A percentile compares a stretch with the other conserved stretches of the same genome.
Evolutionary conservation across 2,329 filamentous ascomycete genomes (phyloP).

Genomic region (Phoma sp.): DNA sequence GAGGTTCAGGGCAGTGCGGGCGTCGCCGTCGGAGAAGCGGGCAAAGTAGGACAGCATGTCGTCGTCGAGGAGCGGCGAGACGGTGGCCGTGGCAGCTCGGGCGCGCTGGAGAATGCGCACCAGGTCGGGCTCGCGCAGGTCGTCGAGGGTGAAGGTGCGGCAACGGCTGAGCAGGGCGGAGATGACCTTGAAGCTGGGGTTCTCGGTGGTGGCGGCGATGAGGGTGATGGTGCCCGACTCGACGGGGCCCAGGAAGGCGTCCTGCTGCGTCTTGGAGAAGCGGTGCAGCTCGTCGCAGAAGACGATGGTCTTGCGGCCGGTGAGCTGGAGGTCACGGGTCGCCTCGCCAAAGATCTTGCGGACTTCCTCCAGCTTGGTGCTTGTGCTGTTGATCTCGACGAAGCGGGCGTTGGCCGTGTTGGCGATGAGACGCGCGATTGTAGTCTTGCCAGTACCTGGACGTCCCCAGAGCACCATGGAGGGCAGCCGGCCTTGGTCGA

Average conservation of each 20-base stretch:
- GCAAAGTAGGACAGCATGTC: conserved; percentile 83
- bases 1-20: conserved; percentile 88
- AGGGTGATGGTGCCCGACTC: conserved; percentile 89
- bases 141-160: conserved; percentile 83
- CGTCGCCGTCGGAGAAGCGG: conserved; percentile 88
- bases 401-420: conserved; percentile 82
- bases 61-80: conserved; percentile 71
- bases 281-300: conserved; percentile 98
- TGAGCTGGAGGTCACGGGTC: conserved; percentile 76
- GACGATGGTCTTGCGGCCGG: conserved; percentile 89
- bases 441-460: conserved; percentile 84
- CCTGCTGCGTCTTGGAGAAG: conserved; percentile 90
- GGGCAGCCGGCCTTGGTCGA: conserved; percentile 83
- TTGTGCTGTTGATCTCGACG: conserved; percentile 89
- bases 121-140: conserved; percentile 76
- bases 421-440: conserved; percentile 90
- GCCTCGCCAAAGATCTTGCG: conserved; percentile 92
- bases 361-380: conserved; percentile 84
- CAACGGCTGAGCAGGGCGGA: conserved; percentile 87
- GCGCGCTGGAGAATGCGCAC: conserved; percentile 78
- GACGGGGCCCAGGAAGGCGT: conserved; percentile 91
- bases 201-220: conserved; percentile 96
- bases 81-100: conserved; percentile 63
- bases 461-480: conserved; percentile 95
- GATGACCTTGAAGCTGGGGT: conserved; percentile 92